Percentiles rank a stretch among this genome's conserved stretches.
Conservation (phyloP, 129 eudicot species). For the Apium graveolens region DNA sequence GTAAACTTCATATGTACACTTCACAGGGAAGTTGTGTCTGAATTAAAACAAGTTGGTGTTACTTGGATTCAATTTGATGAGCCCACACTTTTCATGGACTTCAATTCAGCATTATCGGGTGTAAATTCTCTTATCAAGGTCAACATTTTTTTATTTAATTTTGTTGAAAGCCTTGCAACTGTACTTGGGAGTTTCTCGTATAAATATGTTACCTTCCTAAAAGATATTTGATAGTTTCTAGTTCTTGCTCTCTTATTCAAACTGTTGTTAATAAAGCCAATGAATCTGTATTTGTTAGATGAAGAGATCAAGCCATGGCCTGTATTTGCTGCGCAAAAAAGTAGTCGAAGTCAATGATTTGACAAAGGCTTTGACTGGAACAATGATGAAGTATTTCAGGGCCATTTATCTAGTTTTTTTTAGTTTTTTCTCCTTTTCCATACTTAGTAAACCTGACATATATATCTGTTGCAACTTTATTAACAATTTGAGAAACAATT, state of each 20-base stretch:
- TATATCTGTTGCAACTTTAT: background rate
- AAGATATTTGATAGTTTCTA: slow-evolving; percentile 85
- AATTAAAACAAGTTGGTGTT: slow-evolving; percentile 60
- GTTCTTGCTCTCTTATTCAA: slow-evolving; percentile 84
- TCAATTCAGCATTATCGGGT: slow-evolving; percentile 45
- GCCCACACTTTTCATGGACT: slow-evolving; percentile 51
- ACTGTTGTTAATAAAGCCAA: slow-evolving; percentile 79
- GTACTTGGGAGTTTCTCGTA: background rate
- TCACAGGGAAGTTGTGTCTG: slow-evolving; percentile 52
- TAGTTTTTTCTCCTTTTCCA: background rate
- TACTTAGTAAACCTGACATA: background rate
- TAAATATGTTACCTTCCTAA: slow-evolving; percentile 11
- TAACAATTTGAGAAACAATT: background rate
- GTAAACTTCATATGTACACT: background rate
- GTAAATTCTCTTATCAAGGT: slow-evolving; percentile 35
- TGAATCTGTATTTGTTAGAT: slow-evolving; percentile 71
- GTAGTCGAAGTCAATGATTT: slow-evolving; percentile 74
- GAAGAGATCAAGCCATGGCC: slow-evolving; percentile 80
- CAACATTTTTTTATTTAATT: background rate
- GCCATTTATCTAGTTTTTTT: background rate
- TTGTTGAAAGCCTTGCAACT: background rate
- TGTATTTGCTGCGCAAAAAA: slow-evolving; percentile 90
- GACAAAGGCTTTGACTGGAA: slow-evolving; percentile 73
- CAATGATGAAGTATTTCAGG: slow-evolving; percentile 57
- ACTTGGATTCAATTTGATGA: slow-evolving; percentile 65